phyloP scores from a whole-genome alignment of 768 basidiomycete genomes.

The Cytidiella melzeri region DNA sequence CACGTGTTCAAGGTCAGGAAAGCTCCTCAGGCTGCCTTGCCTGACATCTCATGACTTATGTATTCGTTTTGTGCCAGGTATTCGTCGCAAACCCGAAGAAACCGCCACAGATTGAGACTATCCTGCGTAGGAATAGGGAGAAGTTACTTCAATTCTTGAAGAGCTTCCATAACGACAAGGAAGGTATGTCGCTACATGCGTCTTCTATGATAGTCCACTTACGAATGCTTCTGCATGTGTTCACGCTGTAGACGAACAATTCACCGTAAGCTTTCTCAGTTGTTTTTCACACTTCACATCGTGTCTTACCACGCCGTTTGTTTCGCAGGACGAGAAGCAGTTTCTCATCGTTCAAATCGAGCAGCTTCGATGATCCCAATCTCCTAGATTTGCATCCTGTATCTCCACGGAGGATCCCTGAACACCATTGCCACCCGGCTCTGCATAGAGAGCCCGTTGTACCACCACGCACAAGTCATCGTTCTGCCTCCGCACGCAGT shows the following conservation, averaged over 20 bases:
- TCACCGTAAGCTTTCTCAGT: constrained; percentile 53
- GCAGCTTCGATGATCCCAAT: constrained; percentile 38
- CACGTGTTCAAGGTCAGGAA: constrained; percentile 93
- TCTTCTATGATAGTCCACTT: not conserved
- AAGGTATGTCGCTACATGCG: constrained; percentile 52
- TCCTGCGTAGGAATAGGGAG: constrained; percentile 90
- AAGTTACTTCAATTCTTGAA: constrained; percentile 86
- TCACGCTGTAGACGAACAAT: constrained; percentile 74
- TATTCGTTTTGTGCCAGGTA: constrained; percentile 44
- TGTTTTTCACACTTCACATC: not conserved
- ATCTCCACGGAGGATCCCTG: too few relatives aligned
- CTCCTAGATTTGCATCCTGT: too few relatives aligned
- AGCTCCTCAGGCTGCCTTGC: not conserved
- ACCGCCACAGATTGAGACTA: constrained; percentile 88
- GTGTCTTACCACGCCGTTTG: not conserved
- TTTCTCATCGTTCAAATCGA: constrained; percentile 92
- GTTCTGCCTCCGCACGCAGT: too few relatives aligned
- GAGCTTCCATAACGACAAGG: constrained; percentile 97
- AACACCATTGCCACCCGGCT: too few relatives aligned
- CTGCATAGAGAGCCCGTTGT: too few relatives aligned
- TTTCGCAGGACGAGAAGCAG: constrained; percentile 78
- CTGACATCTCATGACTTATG: not conserved
- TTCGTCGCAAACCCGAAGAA: constrained; percentile 99
- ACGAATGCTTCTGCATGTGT: not conserved
- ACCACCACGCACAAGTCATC: too few relatives aligned